These are phyloP conservation scores for Zea mays DNA, from an alignment of 176 grass and related monocot species.

Conservation along the genomic window Zm-B73-REFERENCE-NAM-5.0 NC_050103.1:46442501-46443000, in stretches of 20 bases:
- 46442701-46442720: constrained; percentile 50
- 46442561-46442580: constrained; percentile 85
- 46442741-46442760: constrained; percentile 80
- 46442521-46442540: constrained; percentile 52
- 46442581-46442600: constrained; percentile 70
- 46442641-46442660: constrained; percentile 92
- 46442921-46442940: constrained; percentile 81
- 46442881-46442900: constrained; percentile 96
- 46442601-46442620: constrained; percentile 89
- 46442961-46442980: constrained; percentile 64
- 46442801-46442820: constrained; percentile 82
- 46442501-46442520: constrained; percentile 33
- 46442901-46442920: constrained; percentile 98
- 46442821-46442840: constrained; percentile 59
- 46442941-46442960: constrained; percentile 85
- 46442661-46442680: constrained; percentile 86
- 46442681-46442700: constrained; percentile 79
- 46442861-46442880: constrained; percentile 99
- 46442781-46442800: constrained; percentile 92
- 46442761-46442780: constrained; percentile 73
- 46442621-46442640: constrained; percentile 95
- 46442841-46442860: constrained; percentile 77
- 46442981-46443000: constrained; percentile 61
- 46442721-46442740: constrained; percentile 69
- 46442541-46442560: constrained; percentile 60